Conservation (phyloP, 495 filamentous ascomycete species). For the Aspergillus asperescens region DNA sequence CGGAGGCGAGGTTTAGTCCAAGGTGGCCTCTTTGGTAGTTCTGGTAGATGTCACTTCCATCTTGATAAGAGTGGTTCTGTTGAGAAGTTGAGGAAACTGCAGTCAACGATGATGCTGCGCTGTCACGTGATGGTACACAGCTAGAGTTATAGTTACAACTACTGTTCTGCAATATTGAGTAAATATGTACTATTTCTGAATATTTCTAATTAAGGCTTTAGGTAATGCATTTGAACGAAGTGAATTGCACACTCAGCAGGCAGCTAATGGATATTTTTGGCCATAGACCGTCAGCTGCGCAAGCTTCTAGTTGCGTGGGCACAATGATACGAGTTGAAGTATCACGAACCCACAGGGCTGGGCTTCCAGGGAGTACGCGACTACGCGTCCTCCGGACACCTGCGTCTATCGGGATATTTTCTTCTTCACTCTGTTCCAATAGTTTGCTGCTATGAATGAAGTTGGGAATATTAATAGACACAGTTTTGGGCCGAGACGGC, state of each 20-base stretch:
- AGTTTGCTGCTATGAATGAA: neutral
- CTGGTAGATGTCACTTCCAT: neutral
- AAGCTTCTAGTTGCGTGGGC: too few relatives aligned
- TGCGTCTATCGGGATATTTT: neutral
- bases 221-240: too few relatives aligned
- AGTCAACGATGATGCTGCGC: neutral
- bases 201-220: too few relatives aligned
- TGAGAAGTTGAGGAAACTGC: neutral
- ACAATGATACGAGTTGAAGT: too few relatives aligned
- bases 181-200: too few relatives aligned
- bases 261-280: too few relatives aligned
- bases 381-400: neutral
- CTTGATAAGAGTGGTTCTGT: neutral
- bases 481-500: slow-evolving; percentile 1
- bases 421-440: neutral
- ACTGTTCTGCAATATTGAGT: too few relatives aligned
- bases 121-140: neutral
- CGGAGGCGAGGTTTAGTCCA: neutral
- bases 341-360: neutral
- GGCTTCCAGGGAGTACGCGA: neutral
- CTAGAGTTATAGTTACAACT: too few relatives aligned
- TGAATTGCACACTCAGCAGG: too few relatives aligned
- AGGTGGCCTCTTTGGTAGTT: too few relatives aligned
- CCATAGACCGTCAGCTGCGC: too few relatives aligned
- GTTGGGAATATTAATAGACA: neutral